Evolutionary conservation across 2,329 filamentous ascomycete species (phyloP).

Genomic region (Diaporthe caulivora): DNA sequence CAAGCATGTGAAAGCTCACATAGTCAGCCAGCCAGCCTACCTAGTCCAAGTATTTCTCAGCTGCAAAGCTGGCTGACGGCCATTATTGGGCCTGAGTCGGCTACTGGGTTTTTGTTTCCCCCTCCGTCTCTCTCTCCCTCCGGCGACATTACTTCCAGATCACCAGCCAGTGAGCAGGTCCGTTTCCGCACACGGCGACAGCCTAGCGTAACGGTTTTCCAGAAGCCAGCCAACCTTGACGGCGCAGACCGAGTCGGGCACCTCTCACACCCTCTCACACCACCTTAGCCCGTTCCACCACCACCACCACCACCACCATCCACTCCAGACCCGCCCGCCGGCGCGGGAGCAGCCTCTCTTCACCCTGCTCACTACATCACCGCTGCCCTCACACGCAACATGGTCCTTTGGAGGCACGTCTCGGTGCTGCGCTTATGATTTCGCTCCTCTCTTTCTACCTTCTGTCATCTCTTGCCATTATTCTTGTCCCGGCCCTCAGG

Average conservation of each 20-base stretch:
- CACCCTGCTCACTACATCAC: not conserved
- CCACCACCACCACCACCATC: not conserved
- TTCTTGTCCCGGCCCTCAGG: conserved; percentile 25
- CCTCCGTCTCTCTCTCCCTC: not conserved
- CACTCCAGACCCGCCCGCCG: conserved; percentile 20
- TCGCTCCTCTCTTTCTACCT: conserved; percentile 36
- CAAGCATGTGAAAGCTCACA: conserved; percentile 28
- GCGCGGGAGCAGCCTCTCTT: conserved; percentile 15
- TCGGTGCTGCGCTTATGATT: conserved; percentile 35
- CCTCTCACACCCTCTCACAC: conserved; percentile 3
- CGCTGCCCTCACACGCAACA: not conserved
- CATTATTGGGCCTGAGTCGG: not conserved
- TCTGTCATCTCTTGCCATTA: conserved; percentile 30
- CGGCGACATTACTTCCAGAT: not conserved
- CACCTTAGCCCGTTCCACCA: conserved; percentile 1
- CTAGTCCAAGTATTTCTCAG: not conserved
- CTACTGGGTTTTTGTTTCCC: not conserved
- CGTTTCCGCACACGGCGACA: conserved; percentile 7
- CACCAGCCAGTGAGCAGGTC: not conserved
- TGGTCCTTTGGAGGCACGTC: conserved; percentile 14
- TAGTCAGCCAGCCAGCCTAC: not conserved
- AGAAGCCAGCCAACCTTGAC: not conserved
- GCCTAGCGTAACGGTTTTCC: conserved; percentile 27
- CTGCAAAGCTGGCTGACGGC: conserved; percentile 9
- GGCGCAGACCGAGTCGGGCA: not conserved